phyloP scores from a whole-genome alignment of 2,329 filamentous ascomycete genomes.

The Alternaria conjuncta region DNA sequence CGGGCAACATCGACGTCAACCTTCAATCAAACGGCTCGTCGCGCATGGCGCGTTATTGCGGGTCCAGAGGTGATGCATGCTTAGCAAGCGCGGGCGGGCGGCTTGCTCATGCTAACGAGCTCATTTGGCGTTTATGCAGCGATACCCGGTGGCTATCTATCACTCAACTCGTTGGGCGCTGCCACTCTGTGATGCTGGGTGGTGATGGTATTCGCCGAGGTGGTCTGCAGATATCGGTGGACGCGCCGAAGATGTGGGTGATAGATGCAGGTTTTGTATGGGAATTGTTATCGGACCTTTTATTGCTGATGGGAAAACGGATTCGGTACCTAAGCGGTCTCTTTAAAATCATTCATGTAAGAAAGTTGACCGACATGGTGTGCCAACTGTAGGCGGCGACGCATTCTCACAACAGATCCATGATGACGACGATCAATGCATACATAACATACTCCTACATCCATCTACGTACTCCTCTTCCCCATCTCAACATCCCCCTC shows the following conservation, averaged over 20 bases:
- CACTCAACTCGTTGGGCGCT: background rate
- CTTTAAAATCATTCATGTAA: too few relatives aligned
- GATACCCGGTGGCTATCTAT: constrained; percentile 10
- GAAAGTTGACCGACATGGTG: background rate
- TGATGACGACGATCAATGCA: background rate
- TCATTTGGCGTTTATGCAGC: background rate
- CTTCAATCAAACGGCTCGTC: constrained; percentile 12
- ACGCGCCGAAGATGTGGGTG: background rate
- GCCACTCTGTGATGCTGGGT: background rate
- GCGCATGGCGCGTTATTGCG: constrained; percentile 3
- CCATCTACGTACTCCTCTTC: constrained; percentile 63
- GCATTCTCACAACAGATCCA: rapidly evolving
- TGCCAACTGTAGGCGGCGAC: rapidly evolving
- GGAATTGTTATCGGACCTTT: background rate
- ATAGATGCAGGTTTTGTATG: background rate
- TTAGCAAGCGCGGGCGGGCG: constrained; percentile 7
- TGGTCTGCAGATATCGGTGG: background rate
- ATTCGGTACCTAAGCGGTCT: background rate
- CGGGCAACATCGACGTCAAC: constrained; percentile 36
- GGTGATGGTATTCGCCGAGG: background rate
- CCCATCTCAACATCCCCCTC: constrained; percentile 72
- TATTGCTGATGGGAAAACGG: background rate
- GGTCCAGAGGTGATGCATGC: constrained; percentile 1
- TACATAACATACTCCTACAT: background rate
- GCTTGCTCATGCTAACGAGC: too few relatives aligned